phyloP scores from a whole-genome alignment of 331 rosid species.

The Malus hybrid region DNA sequence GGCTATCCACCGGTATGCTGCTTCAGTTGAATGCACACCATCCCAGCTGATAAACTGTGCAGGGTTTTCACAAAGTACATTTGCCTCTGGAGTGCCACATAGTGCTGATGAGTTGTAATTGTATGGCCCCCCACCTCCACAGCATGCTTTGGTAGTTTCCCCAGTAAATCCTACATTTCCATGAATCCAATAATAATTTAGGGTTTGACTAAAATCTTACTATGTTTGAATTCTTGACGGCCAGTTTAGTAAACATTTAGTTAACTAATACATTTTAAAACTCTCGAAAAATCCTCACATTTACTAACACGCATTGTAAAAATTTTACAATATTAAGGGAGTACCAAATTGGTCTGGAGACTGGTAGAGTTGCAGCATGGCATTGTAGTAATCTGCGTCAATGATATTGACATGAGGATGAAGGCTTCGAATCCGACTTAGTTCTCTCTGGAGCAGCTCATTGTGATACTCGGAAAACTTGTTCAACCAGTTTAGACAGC shows the following conservation, averaged over 20 bases:
- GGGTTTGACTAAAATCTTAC: too few relatives aligned
- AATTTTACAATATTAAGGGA: neutral
- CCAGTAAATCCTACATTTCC: conserved; percentile 26
- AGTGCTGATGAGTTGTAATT: conserved; percentile 13
- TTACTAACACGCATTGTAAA: too few relatives aligned
- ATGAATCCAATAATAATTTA: neutral
- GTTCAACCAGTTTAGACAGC: conserved; percentile 45
- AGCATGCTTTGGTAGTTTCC: conserved; percentile 22
- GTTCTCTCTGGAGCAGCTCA: conserved; percentile 34
- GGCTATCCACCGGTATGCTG: conserved; percentile 18
- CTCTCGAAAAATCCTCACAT: too few relatives aligned
- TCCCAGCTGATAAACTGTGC: conserved; percentile 38
- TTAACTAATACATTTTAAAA: too few relatives aligned
- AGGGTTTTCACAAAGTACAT: conserved; percentile 31
- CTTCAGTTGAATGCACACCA: conserved; percentile 37
- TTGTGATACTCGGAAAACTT: conserved; percentile 30
- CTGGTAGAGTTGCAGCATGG: neutral
- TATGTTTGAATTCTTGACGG: too few relatives aligned
- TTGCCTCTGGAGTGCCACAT: conserved; percentile 23
- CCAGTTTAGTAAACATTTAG: too few relatives aligned
- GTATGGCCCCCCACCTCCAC: conserved; percentile 48
- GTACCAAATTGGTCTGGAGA: conserved; percentile 1
- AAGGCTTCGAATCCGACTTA: conserved; percentile 21
- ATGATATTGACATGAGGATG: conserved; percentile 39
- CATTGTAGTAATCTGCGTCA: conserved; percentile 43